These are phyloP conservation scores for Hypericum androsaemum DNA, from an alignment of 345 rosid species.

Conservation along the genomic window DNA sequence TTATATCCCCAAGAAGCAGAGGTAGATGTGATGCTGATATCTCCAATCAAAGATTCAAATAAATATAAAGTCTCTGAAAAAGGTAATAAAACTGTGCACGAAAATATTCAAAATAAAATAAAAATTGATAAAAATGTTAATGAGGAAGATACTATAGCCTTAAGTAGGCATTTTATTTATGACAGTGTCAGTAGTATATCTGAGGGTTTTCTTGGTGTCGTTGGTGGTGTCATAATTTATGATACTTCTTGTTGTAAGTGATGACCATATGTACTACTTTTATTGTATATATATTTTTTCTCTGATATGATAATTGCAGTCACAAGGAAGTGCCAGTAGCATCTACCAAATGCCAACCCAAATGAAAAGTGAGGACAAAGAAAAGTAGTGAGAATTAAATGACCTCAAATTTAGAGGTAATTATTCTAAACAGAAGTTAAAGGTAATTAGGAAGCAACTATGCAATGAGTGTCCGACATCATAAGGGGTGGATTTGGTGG, in stretches of 20 bases:
- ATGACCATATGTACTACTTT: slow-evolving; percentile 1
- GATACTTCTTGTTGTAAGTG: slow-evolving; percentile 1
- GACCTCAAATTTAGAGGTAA: not conserved
- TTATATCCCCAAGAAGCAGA: too few relatives aligned
- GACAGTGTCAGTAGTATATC: slow-evolving; percentile 18
- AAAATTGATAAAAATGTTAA: slow-evolving; percentile 1
- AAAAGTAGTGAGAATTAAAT: too few relatives aligned
- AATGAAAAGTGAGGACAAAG: too few relatives aligned
- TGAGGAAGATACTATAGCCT: not conserved
- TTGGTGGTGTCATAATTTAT: slow-evolving; percentile 20
- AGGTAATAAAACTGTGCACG: too few relatives aligned
- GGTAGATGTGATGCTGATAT: too few relatives aligned
- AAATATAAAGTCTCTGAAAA: too few relatives aligned
- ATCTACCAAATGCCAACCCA: too few relatives aligned
- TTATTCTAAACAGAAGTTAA: too few relatives aligned
- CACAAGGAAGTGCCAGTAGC: slow-evolving; percentile 21
- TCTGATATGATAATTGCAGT: slow-evolving; percentile 18
- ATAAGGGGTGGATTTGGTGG: too few relatives aligned
- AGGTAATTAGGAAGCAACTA: slow-evolving; percentile 14
- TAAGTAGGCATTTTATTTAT: slow-evolving; percentile 17
- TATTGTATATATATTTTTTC: slow-evolving; percentile 10
- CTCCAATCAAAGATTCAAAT: too few relatives aligned
- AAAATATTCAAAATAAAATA: too few relatives aligned
- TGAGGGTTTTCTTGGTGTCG: slow-evolving; percentile 14
- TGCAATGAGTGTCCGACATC: slow-evolving; percentile 3